Evolutionary conservation across 345 rosid species (phyloP).

Genomic region (Rhizophora apiculata): DNA sequence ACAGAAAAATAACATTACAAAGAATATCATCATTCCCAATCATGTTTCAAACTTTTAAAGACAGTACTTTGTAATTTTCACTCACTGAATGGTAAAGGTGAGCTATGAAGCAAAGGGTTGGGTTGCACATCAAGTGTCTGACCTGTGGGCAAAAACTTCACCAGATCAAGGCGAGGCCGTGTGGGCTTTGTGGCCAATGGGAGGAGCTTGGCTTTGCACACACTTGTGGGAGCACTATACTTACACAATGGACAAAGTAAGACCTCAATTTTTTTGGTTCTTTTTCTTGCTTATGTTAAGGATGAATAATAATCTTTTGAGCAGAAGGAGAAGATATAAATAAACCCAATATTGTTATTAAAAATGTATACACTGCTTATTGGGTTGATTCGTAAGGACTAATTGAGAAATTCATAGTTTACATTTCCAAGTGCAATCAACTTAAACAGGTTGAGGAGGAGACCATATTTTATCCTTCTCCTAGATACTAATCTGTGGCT

Average conservation of each 20-base stretch:
- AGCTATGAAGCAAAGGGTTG: slow-evolving; percentile 84
- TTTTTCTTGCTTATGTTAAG: background rate
- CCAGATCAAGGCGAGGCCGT: slow-evolving; percentile 65
- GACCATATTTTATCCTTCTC: background rate
- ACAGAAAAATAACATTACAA: background rate
- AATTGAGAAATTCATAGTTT: background rate
- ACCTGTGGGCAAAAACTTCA: slow-evolving; percentile 94
- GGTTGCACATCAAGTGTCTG: slow-evolving; percentile 85
- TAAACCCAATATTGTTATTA: background rate
- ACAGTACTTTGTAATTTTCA: background rate
- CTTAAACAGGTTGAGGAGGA: background rate
- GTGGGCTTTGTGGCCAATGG: slow-evolving; percentile 97
- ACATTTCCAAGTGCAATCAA: background rate
- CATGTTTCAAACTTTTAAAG: too few species aligned
- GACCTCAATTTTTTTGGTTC: slow-evolving; percentile 15
- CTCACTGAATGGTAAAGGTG: slow-evolving; percentile 43
- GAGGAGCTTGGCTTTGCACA: slow-evolving; percentile 96
- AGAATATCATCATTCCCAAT: background rate
- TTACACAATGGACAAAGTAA: slow-evolving; percentile 75
- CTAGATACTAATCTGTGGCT: background rate
- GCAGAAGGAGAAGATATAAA: background rate
- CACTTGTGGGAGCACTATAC: slow-evolving; percentile 93
- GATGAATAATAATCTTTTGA: background rate
- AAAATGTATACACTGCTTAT: background rate
- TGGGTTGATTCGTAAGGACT: background rate